A percentile compares a stretch with the other conserved stretches of the same genome.
Evolutionary conservation across 345 rosid genomes (phyloP).

Genomic region (Microthlaspi erraticum): DNA sequence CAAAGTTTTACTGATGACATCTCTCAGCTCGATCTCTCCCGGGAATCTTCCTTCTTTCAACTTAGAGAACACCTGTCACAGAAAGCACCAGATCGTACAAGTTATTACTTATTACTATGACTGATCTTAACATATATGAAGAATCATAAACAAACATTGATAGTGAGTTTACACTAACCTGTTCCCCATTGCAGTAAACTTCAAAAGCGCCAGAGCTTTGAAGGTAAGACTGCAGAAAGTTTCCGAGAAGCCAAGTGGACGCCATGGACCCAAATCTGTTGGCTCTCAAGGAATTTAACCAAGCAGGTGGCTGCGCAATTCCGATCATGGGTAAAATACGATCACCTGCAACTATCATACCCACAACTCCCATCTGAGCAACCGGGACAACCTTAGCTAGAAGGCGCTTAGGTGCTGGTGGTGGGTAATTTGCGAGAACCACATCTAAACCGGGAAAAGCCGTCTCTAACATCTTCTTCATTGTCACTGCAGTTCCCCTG

Average conservation of each 20-base stretch:
- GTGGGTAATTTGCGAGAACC: constrained; percentile 76
- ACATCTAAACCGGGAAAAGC: constrained; percentile 83
- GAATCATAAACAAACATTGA: background rate
- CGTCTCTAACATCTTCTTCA: constrained; percentile 84
- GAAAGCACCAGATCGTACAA: constrained; percentile 2
- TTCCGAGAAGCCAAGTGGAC: constrained; percentile 86
- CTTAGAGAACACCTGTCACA: constrained; percentile 77
- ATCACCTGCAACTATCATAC: constrained; percentile 77
- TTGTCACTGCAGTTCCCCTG: constrained; percentile 79
- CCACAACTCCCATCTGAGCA: constrained; percentile 74
- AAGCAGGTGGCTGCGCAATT: constrained; percentile 65
- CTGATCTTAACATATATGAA: constrained; percentile 5
- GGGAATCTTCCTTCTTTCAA: constrained; percentile 82
- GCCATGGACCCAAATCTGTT: constrained; percentile 91
- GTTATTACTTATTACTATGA: constrained; percentile 14
- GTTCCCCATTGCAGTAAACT: constrained; percentile 65
- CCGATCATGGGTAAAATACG: constrained; percentile 81
- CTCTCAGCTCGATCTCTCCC: constrained; percentile 83
- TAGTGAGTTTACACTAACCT: constrained; percentile 51
- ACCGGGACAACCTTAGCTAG: constrained; percentile 68
- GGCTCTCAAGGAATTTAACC: constrained; percentile 72
- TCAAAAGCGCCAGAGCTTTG: constrained; percentile 94
- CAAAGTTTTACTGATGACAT: constrained; percentile 59
- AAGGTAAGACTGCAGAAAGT: constrained; percentile 78
- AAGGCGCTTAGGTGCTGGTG: constrained; percentile 73